phyloP scores from a whole-genome alignment of 495 filamentous ascomycete species.

The Apiosordaria backusii region DNA sequence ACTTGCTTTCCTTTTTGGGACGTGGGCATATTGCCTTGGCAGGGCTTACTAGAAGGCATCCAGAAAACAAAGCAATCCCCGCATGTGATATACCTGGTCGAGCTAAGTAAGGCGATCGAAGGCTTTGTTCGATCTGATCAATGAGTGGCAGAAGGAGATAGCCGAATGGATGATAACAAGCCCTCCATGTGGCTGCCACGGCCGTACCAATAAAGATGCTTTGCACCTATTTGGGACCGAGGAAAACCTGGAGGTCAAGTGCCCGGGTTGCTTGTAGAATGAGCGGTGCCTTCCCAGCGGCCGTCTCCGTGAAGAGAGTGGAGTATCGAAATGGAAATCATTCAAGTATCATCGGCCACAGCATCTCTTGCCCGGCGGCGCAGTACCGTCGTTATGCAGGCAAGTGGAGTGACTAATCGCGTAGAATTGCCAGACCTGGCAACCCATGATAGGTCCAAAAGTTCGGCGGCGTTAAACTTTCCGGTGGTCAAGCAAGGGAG shows the following conservation, averaged over 20 bases:
- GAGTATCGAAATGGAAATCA: not conserved
- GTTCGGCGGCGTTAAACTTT: not conserved
- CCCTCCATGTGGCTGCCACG: not conserved
- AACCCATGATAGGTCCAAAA: not conserved
- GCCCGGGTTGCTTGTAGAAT: not conserved
- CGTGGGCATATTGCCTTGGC: conserved; percentile 8
- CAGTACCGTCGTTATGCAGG: not conserved
- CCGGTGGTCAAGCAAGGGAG: not conserved
- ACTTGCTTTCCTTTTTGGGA: not conserved
- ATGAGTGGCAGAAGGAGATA: not conserved
- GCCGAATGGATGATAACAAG: not conserved
- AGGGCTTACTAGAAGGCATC: conserved; percentile 11
- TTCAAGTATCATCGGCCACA: not conserved
- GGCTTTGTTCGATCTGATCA: not conserved
- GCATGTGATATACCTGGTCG: not conserved
- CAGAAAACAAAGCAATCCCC: not conserved
- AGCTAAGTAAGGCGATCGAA: conserved; percentile 11
- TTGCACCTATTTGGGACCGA: not conserved
- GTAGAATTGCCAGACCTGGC: not conserved
- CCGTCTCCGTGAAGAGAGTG: not conserved
- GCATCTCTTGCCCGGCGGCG: not conserved
- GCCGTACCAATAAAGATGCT: not conserved
- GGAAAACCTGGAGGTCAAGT: not conserved
- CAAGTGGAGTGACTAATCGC: not conserved
- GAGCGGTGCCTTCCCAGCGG: not conserved